Conservation (phyloP, 2,329 filamentous ascomycete genomes). For the Ascochyta lentis region DNA sequence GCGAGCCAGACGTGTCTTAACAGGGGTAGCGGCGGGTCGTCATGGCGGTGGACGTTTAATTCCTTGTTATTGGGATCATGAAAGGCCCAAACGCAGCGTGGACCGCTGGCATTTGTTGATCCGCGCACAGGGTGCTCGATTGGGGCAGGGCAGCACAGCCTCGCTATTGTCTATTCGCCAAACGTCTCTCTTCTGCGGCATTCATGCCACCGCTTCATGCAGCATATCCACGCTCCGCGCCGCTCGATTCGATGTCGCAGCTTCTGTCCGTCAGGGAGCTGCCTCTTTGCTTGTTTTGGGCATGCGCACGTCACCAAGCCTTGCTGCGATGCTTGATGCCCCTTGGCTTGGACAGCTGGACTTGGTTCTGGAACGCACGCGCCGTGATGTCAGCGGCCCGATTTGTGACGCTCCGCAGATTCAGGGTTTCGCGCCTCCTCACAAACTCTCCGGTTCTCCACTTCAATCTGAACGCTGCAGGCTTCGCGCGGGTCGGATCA, state of each 20-base stretch:
- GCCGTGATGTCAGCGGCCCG: slow-evolving; percentile 29
- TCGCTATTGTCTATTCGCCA: slow-evolving; percentile 13
- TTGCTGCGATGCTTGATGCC: slow-evolving; percentile 33
- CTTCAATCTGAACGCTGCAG: slow-evolving; percentile 10
- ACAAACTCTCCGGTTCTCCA: slow-evolving; percentile 16
- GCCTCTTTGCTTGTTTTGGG: slow-evolving; percentile 10
- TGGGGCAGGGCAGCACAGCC: slow-evolving; percentile 14
- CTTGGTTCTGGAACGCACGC: slow-evolving; percentile 25
- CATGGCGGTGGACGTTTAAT: slow-evolving; percentile 24
- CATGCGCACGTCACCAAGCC: slow-evolving; percentile 38
- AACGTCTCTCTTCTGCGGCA: slow-evolving; percentile 3
- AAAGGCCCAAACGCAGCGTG: slow-evolving; percentile 8
- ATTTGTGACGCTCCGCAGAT: slow-evolving; percentile 8
- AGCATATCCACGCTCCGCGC: slow-evolving; percentile 6
- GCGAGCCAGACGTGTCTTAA: slow-evolving; percentile 10
- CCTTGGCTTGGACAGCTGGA: slow-evolving; percentile 25
- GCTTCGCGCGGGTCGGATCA: slow-evolving; percentile 16
- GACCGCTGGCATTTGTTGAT: slow-evolving; percentile 14
- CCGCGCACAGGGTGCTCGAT: slow-evolving; percentile 14
- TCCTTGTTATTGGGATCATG: slow-evolving; percentile 30
- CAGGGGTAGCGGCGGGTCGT: slow-evolving; percentile 20
- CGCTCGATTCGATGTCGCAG: slow-evolving; percentile 8
- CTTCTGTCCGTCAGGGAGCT: not conserved
- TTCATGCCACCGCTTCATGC: slow-evolving; percentile 6
- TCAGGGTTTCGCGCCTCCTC: slow-evolving; percentile 7